Conservation (phyloP, 352 stramenopile species). For the Phytophthora tentaculata region DNA sequence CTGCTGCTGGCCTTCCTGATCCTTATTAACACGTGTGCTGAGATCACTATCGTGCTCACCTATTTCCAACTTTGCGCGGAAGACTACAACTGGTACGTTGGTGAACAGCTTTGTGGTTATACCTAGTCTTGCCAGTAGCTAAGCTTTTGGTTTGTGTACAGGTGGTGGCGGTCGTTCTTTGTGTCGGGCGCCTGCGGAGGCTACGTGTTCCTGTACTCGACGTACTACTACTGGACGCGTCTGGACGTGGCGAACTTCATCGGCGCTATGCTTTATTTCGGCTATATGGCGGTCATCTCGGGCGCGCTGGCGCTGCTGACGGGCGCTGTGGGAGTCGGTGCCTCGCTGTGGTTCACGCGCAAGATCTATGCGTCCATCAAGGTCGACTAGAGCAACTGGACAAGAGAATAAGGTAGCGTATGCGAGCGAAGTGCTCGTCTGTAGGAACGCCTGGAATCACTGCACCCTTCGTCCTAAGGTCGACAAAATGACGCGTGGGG, state of each 20-base stretch:
- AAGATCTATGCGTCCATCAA: conserved; percentile 96
- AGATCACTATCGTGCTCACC: conserved; percentile 99
- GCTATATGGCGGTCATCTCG: conserved; percentile 99
- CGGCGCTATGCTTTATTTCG: conserved; percentile 95
- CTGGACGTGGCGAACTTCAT: conserved; percentile 95
- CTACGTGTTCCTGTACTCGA: conserved; percentile 99
- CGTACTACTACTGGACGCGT: conserved; percentile 97
- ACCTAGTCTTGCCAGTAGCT: neutral
- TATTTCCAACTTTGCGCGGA: conserved; percentile 99
- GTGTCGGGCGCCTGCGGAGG: conserved; percentile 96
- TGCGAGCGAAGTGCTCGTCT: conserved; percentile 13
- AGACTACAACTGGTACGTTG: conserved; percentile 99
- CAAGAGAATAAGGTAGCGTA: conserved; percentile 8
- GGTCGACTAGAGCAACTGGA: conserved; percentile 42
- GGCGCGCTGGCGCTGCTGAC: conserved; percentile 97
- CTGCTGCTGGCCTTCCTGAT: conserved; percentile 99
- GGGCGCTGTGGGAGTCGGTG: conserved; percentile 95
- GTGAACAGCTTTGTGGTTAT: neutral
- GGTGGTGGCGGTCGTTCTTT: conserved; percentile 99
- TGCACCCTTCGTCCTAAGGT: too few species aligned
- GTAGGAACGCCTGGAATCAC: conserved; percentile 18
- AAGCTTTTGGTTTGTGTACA: conserved; percentile 24
- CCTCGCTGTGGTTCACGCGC: conserved; percentile 98
- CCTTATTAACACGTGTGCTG: conserved; percentile 97
- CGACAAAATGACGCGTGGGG: too few species aligned